These are phyloP conservation scores for Aspergillus terreus DNA, from an alignment of 2,329 filamentous ascomycete genomes.

Conservation along the genomic window DNA sequence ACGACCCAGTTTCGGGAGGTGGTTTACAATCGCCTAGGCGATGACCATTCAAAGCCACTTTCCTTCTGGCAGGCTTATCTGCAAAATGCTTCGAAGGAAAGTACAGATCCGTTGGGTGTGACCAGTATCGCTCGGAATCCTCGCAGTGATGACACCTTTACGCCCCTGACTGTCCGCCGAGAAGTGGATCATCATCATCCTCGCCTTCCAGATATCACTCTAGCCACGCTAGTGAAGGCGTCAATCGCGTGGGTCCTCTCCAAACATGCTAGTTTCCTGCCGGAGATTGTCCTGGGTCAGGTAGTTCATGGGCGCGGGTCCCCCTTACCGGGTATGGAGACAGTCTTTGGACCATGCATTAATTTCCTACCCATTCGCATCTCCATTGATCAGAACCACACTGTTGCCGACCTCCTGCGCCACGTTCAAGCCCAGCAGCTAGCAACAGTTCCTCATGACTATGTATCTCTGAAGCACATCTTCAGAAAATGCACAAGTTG, in stretches of 20 bases:
- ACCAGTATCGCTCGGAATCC: no score
- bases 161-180: background rate
- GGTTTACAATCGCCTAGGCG: background rate
- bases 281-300: constrained; percentile 9
- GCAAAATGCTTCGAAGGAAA: background rate
- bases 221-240: constrained; percentile 9
- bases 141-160: no score
- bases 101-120: background rate
- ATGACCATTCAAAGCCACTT: background rate
- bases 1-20: constrained; percentile 4
- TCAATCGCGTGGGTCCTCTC: constrained; percentile 8
- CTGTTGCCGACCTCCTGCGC: constrained; percentile 6
- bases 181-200: background rate
- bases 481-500: constrained; percentile 5
- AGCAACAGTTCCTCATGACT: constrained; percentile 4
- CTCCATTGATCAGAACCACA: background rate
- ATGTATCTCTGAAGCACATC: constrained; percentile 4
- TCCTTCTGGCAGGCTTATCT: no score
- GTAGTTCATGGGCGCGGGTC: constrained; percentile 10
- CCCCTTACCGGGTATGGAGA: constrained; percentile 4
- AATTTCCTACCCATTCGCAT: constrained; percentile 10
- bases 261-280: background rate
- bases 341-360: constrained; percentile 6
- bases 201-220: background rate
- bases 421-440: constrained; percentile 13